Evolutionary conservation across 768 basidiomycete genomes (phyloP).

Genomic region (Panellus pusillus): DNA sequence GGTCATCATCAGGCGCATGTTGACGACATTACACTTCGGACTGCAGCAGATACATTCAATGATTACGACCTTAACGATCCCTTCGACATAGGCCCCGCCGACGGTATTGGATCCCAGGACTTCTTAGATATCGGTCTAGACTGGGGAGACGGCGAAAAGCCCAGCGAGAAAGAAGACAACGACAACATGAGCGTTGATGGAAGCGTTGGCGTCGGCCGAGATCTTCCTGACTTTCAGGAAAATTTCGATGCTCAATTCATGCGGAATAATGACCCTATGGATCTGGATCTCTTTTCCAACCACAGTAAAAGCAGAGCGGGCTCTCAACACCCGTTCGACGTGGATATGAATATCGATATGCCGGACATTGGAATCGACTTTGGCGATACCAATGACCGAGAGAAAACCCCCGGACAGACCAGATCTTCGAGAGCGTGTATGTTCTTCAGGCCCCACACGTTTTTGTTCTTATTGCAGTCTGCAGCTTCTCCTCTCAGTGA

Average conservation of each 20-base stretch:
- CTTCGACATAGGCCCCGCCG: constrained; percentile 78
- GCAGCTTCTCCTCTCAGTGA: constrained; percentile 77
- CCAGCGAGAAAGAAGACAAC: constrained; percentile 32
- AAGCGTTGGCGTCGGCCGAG: constrained; percentile 78
- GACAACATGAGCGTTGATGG: constrained; percentile 57
- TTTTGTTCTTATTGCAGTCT: not conserved
- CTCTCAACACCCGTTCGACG: constrained; percentile 66
- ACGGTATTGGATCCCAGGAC: constrained; percentile 86
- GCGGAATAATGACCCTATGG: constrained; percentile 48
- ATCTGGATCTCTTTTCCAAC: constrained; percentile 64
- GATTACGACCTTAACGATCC: constrained; percentile 68
- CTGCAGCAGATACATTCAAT: constrained; percentile 63
- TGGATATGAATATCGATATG: constrained; percentile 52
- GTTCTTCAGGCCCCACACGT: constrained; percentile 24
- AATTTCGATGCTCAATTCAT: constrained; percentile 66
- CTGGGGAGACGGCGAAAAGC: constrained; percentile 59
- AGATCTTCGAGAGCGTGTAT: constrained; percentile 69
- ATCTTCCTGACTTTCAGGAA: constrained; percentile 54
- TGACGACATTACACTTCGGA: constrained; percentile 86
- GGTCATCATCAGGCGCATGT: constrained; percentile 82
- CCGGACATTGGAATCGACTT: constrained; percentile 40
- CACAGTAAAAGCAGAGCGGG: constrained; percentile 57
- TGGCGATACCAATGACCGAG: constrained; percentile 55
- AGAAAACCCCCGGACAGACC: constrained; percentile 59
- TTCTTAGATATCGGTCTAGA: constrained; percentile 78